Evolutionary conservation across 371 early-diverging fungal genomes (phyloP).

Genomic region (Mucor sp.): DNA sequence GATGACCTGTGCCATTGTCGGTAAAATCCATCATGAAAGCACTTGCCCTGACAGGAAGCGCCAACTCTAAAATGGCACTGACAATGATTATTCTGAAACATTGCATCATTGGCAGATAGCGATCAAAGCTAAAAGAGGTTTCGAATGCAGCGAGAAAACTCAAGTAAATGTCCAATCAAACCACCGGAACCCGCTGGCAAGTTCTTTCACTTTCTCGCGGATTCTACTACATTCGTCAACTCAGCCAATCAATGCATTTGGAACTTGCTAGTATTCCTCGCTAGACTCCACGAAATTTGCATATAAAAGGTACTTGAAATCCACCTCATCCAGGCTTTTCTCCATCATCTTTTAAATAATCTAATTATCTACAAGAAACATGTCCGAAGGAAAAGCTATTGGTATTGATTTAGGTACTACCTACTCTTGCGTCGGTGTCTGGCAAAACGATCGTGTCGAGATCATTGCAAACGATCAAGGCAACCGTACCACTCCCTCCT

Average conservation of each 20-base stretch:
- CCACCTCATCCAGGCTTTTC: background rate
- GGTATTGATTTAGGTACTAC: constrained; percentile 99
- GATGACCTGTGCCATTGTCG: too few species aligned
- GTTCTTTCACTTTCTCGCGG: constrained; percentile 17
- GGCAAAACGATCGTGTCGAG: constrained; percentile 96
- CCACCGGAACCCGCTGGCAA: background rate
- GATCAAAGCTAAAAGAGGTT: too few species aligned
- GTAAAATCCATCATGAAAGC: too few species aligned
- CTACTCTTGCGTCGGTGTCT: constrained; percentile 98
- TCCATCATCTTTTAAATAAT: background rate
- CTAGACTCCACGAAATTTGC: background rate
- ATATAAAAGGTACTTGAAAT: constrained; percentile 2
- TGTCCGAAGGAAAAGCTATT: constrained; percentile 72
- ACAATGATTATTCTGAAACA: too few species aligned
- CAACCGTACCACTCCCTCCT: constrained; percentile 91
- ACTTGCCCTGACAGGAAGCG: too few species aligned
- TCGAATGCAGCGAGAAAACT: too few species aligned
- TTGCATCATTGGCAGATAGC: too few species aligned
- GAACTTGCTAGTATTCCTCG: constrained; percentile 16
- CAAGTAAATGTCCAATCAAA: background rate
- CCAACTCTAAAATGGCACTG: too few species aligned
- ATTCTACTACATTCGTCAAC: constrained; percentile 9
- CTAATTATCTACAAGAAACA: constrained; percentile 3
- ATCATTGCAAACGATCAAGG: constrained; percentile 98
- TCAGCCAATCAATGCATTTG: constrained; percentile 9